phyloP scores from a whole-genome alignment of 768 basidiomycete genomes.

The Phylloporus sp. region DNA sequence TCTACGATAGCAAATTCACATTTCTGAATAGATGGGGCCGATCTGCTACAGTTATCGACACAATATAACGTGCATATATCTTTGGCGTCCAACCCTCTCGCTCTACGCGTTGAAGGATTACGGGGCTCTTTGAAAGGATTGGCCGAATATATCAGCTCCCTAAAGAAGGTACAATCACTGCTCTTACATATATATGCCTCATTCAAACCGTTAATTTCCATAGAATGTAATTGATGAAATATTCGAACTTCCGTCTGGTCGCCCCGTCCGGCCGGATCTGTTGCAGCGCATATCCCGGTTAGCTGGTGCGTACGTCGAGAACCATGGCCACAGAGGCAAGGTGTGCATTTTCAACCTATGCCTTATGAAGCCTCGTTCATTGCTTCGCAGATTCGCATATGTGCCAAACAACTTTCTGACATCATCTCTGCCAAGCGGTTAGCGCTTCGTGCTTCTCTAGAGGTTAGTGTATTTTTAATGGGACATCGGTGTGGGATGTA shows the following conservation, averaged over 20 bases:
- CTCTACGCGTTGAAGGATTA: slow-evolving; percentile 55
- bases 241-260: slow-evolving; percentile 41
- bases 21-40: slow-evolving; percentile 49
- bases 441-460: slow-evolving; percentile 44
- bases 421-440: slow-evolving; percentile 47
- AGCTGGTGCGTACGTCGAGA: slow-evolving; percentile 60
- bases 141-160: slow-evolving; percentile 38
- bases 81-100: slow-evolving; percentile 50
- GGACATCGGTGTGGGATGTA: slow-evolving; percentile 6
- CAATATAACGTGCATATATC: slow-evolving; percentile 60
- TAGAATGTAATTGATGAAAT: slow-evolving; percentile 31
- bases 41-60: slow-evolving; percentile 55
- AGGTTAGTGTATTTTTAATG: slow-evolving; percentile 37
- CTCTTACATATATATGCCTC: not conserved
- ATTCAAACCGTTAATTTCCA: not conserved
- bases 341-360: slow-evolving; percentile 29
- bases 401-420: slow-evolving; percentile 40
- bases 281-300: slow-evolving; percentile 63
- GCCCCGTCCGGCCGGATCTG: slow-evolving; percentile 41
- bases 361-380: not conserved
- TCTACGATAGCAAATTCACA: slow-evolving; percentile 5
- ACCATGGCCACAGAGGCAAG: slow-evolving; percentile 40
- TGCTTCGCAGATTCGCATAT: slow-evolving; percentile 47
- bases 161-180: slow-evolving; percentile 42
- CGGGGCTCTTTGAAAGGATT: slow-evolving; percentile 48